Evolutionary conservation across 305 asterid genomes (phyloP), one percentile per base, ranked within the genome.

Genomic region (Galium porrigens): DNA sequence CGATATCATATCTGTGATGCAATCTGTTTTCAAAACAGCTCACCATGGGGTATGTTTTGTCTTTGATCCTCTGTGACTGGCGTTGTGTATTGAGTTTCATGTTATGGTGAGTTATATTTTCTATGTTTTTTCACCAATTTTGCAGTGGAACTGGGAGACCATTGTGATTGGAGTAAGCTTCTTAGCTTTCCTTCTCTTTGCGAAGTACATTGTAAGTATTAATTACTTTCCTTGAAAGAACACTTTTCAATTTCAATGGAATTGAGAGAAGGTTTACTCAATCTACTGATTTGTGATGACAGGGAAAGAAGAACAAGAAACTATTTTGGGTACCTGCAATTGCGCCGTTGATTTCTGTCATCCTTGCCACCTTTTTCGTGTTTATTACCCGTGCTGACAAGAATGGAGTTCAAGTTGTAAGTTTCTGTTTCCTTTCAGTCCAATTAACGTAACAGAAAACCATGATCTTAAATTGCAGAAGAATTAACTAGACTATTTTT

Each of bases 261-360:
- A 29, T 42, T 11, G 0, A 39, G 69, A 41, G 14, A 32, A 37
- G 2, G 9, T 32, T 37, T 64, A 44, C 30, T 44, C 20, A 5
- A 14, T 33, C 54, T 29, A 56, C 29, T 9, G 49, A 27, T 69
- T 5, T 41, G 53, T 27, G 18, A 36, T 62, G 1, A 52, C 75
- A 90, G 97, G 95, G 95, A 39, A 87, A 86, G 71, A 90, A 52
- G 82, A 76, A 84, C 70, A 83, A 70, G 79, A 90, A 82, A 59
- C 27, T 79, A 9, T 90, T 88, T 57, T 88, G 95, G 97, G 22
- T 90, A 68, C 73, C 97, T 60, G 97, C 97, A 69, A 82, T 86
- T 57, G 95, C 95, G 46, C 97, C 97, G 2, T 66, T 90, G 82
- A 64, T 82, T 49, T 88, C 96, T 0, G 95, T 88, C 17, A 70